Evolutionary conservation across 2,329 filamentous ascomycete species (phyloP).

Genomic region (Dryadomyces quercus-mongolicae): DNA sequence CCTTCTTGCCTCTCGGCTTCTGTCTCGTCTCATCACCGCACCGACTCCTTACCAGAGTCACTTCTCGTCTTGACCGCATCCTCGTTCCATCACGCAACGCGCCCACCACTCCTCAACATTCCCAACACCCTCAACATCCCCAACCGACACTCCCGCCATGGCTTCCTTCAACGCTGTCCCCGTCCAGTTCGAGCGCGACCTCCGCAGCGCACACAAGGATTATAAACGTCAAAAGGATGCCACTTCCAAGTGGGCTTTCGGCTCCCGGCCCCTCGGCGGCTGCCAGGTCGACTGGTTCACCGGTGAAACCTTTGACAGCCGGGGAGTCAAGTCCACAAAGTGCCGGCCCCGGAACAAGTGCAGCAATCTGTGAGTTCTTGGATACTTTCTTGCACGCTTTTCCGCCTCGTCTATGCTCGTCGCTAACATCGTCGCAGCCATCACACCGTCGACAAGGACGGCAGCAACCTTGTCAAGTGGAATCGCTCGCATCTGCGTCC

Average conservation of each 20-base stretch:
- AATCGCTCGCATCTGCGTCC: conserved; percentile 12
- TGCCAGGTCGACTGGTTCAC: conserved; percentile 9
- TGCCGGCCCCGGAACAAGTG: conserved; percentile 13
- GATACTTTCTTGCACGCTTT: no score
- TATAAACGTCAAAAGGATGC: conserved; percentile 32
- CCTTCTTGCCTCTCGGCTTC: background rate
- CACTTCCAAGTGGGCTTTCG: conserved; percentile 28
- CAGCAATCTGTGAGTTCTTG: conserved; percentile 19
- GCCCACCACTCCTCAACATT: background rate
- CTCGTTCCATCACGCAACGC: no score
- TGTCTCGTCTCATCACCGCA: background rate
- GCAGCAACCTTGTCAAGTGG: conserved; percentile 26
- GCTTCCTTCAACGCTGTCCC: conserved; percentile 9
- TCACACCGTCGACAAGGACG: conserved; percentile 7
- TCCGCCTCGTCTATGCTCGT: background rate
- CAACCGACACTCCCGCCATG: background rate
- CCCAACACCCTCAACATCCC: background rate
- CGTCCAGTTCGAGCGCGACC: conserved; percentile 25
- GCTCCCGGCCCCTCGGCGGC: conserved; percentile 20
- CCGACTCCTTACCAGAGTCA: background rate
- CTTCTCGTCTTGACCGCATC: background rate
- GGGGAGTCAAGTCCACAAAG: conserved; percentile 21
- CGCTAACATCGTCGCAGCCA: background rate
- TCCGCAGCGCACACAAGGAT: conserved; percentile 30
- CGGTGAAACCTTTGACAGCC: conserved; percentile 12